A percentile compares a stretch with the other conserved stretches of the same genome.
These are phyloP conservation scores for Xerocomus tenax DNA, from an alignment of 1,284 basidiomycete species.

Conservation along the genomic window DNA sequence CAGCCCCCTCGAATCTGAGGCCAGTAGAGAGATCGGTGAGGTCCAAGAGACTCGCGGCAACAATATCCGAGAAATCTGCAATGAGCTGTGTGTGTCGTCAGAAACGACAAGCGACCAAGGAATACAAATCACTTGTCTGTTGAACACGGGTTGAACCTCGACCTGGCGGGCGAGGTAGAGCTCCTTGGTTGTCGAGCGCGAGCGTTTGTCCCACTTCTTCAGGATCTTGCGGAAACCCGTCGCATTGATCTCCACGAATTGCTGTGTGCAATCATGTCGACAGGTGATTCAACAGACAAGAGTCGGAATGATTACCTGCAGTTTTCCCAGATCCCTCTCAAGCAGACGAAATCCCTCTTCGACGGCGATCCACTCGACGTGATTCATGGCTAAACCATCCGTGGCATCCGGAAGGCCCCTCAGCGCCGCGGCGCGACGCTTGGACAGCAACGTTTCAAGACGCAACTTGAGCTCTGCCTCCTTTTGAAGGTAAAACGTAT, in stretches of 20 bases:
- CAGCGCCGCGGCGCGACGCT: slow-evolving; percentile 76
- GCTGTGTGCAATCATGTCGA: slow-evolving; percentile 39
- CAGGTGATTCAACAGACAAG: slow-evolving; percentile 18
- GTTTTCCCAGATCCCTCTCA: slow-evolving; percentile 91
- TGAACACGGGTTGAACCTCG: slow-evolving; percentile 96
- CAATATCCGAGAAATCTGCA: slow-evolving; percentile 90
- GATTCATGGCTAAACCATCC: slow-evolving; percentile 53
- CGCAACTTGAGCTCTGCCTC: slow-evolving; percentile 91
- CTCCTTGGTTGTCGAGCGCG: slow-evolving; percentile 91
- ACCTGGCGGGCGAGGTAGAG: slow-evolving; percentile 95
- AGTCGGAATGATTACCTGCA: slow-evolving; percentile 58
- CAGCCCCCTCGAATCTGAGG: slow-evolving; percentile 59
- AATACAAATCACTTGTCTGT: slow-evolving; percentile 65
- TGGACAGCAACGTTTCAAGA: slow-evolving; percentile 88
- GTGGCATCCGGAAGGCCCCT: slow-evolving; percentile 57
- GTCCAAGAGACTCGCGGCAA: slow-evolving; percentile 87
- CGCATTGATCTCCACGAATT: slow-evolving; percentile 97
- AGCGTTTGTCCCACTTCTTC: slow-evolving; percentile 98
- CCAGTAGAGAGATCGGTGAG: slow-evolving; percentile 79
- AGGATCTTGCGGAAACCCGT: slow-evolving; percentile 96
- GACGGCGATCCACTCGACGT: slow-evolving; percentile 86
- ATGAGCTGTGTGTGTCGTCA: slow-evolving; percentile 52
- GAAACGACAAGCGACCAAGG: neutral
- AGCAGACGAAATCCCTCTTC: slow-evolving; percentile 94
- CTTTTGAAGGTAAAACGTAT: slow-evolving; percentile 97